Percentiles rank a stretch among this genome's conserved stretches.
Evolutionary conservation across 2,329 filamentous ascomycete genomes (phyloP).

Genomic region (Arthrobotrys sphaeroides): DNA sequence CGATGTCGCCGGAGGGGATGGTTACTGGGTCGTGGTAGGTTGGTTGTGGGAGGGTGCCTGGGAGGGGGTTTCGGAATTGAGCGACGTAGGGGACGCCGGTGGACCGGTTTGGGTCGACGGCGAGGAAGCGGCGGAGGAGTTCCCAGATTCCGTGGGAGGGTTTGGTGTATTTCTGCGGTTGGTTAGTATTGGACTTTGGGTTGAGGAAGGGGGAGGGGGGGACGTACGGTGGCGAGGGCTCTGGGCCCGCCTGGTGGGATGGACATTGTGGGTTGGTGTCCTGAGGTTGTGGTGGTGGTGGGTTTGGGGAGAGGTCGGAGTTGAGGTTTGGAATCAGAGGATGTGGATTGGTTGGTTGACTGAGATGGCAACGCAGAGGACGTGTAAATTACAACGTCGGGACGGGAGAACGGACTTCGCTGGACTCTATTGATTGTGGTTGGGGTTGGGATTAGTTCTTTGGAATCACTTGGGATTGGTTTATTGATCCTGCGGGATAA

Average conservation of each 20-base stretch:
- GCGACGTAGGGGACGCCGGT: conserved; percentile 92
- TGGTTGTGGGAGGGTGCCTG: conserved; percentile 75
- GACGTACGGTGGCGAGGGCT: conserved; percentile 69
- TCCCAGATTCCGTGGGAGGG: conserved; percentile 92
- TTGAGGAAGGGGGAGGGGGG: conserved; percentile 40
- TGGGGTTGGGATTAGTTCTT: not conserved
- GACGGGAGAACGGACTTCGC: not conserved
- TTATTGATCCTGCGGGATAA: too few relatives aligned
- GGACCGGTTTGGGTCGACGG: conserved; percentile 87
- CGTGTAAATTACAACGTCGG: conserved; percentile 33
- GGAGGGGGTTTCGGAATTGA: conserved; percentile 87
- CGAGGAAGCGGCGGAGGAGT: conserved; percentile 76
- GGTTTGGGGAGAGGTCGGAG: not conserved
- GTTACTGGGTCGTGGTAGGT: conserved; percentile 84
- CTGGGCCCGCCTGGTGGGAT: conserved; percentile 64
- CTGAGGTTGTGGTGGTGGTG: conserved; percentile 12
- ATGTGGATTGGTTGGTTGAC: conserved; percentile 24
- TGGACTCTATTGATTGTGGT: not conserved
- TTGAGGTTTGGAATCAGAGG: conserved; percentile 29
- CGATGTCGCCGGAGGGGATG: conserved; percentile 82
- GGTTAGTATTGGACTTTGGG: conserved; percentile 44
- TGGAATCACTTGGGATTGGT: not conserved
- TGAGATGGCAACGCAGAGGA: conserved; percentile 29
- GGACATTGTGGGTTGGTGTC: conserved; percentile 50
- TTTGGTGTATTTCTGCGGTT: conserved; percentile 87